Evolutionary conservation across 805 yeast genomes (phyloP), one percentile per base, ranked within the genome.

Genomic region (Kuraishia molischiana): DNA sequence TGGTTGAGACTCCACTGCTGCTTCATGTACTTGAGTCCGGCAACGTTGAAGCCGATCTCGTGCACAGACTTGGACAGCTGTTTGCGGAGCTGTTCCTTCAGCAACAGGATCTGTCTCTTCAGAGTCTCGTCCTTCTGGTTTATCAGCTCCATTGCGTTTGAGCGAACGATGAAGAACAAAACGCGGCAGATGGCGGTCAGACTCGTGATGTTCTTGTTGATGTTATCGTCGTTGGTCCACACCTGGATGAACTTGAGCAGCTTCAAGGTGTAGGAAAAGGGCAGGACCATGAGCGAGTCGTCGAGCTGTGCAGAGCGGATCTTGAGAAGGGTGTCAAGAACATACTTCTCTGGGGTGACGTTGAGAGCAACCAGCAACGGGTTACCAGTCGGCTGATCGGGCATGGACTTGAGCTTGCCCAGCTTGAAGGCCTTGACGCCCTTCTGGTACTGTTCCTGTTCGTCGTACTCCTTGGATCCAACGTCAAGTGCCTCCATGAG

Each of bases 401-500:
- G 85, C 32, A 67, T 69, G 5, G 61, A 62, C 3, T 67, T 67
- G 5, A 61, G 49, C 46, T 67, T 69, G 34, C 64, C 67, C 37
- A 59, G 60, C 36, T 69, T 49, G 49, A 49, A 61, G 8, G 50
- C 43, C 29, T 48, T 45, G 41, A 66, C 40, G 19, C 64, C 74
- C 29, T 51, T 53, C 34, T 65, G 61, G 50, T 79, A 79, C 30
- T 67, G 71, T 38, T 68, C 73, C 13, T 54, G 46, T 10, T 73
- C 72, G 32, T 74, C 79, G 31, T 85, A 60, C 47, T 87, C 96
- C 36, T 73, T 76, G 14, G 64, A 61, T 1, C 94, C 95, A 42
- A 89, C 63, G 46, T 92, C 97, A 36, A 90, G 62, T 0, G 97
- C 96, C 55, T 90, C 97, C 74, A 85, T 79, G 35, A 90, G 60